Evolutionary conservation across 768 basidiomycete genomes (phyloP).

Genomic region (Termitomyces sp.): DNA sequence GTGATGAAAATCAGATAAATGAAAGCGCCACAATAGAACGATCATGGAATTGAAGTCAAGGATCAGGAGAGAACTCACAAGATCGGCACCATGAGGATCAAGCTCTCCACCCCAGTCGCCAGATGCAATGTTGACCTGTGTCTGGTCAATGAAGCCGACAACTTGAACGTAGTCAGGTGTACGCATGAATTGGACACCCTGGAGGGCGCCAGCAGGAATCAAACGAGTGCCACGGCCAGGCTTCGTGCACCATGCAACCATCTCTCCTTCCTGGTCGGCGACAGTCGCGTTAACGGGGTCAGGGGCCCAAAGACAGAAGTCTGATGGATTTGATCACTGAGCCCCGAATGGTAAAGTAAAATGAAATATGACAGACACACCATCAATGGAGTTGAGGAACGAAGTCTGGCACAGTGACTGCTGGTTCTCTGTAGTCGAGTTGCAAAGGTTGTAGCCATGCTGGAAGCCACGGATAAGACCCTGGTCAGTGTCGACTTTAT

Average conservation of each 20-base stretch:
- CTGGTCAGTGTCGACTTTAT: constrained; percentile 31
- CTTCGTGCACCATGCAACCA: constrained; percentile 69
- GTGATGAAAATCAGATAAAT: not conserved
- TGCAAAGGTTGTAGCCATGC: constrained; percentile 62
- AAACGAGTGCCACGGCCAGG: constrained; percentile 55
- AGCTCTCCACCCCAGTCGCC: constrained; percentile 65
- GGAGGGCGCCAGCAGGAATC: constrained; percentile 52
- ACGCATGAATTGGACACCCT: constrained; percentile 49
- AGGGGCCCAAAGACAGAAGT: constrained; percentile 59
- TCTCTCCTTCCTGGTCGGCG: constrained; percentile 52
- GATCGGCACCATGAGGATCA: constrained; percentile 58
- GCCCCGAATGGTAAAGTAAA: not conserved
- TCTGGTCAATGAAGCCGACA: constrained; percentile 55
- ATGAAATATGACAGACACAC: constrained; percentile 22
- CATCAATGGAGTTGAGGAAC: constrained; percentile 49
- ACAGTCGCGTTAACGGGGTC: constrained; percentile 38
- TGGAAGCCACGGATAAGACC: constrained; percentile 35
- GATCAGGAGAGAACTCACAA: constrained; percentile 8
- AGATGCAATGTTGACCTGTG: constrained; percentile 36
- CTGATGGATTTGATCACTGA: constrained; percentile 21
- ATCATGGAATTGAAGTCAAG: not conserved
- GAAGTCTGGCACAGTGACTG: constrained; percentile 58
- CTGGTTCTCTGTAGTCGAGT: constrained; percentile 58
- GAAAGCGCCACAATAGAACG: not conserved
- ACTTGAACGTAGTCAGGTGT: constrained; percentile 51